Evolutionary conservation across 1,284 basidiomycete species (phyloP).

Genomic region (Ceratobasidium sp.): DNA sequence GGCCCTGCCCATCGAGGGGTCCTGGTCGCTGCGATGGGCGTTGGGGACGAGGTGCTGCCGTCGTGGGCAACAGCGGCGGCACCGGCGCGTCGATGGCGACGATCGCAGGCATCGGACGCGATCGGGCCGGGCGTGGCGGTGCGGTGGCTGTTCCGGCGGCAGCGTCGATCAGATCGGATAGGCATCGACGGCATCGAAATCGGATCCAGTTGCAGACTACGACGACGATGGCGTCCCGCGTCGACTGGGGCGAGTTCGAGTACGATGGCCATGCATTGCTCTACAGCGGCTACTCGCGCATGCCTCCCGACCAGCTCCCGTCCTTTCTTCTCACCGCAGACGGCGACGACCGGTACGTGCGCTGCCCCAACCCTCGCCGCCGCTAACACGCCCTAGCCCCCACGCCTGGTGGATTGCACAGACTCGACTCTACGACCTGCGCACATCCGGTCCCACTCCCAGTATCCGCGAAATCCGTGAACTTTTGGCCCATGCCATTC

Average conservation of each 20-base stretch:
- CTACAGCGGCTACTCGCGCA: slow-evolving; percentile 24
- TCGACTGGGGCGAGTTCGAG: slow-evolving; percentile 43
- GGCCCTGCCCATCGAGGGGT: not conserved
- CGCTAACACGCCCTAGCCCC: slow-evolving; percentile 19
- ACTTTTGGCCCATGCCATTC: slow-evolving; percentile 37
- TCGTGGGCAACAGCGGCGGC: not conserved
- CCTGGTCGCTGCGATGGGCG: not conserved
- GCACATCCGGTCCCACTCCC: slow-evolving; percentile 14
- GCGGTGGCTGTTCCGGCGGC: slow-evolving; percentile 29
- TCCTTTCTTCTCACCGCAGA: slow-evolving; percentile 39
- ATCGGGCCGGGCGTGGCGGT: slow-evolving; percentile 19
- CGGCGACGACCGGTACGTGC: slow-evolving; percentile 35
- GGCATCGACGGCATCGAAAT: slow-evolving; percentile 31
- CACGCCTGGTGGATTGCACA: slow-evolving; percentile 43
- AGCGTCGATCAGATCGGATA: slow-evolving; percentile 41
- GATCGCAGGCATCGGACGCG: slow-evolving; percentile 37
- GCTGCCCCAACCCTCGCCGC: not conserved
- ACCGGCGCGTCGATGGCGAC: not conserved
- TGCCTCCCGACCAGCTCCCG: slow-evolving; percentile 40
- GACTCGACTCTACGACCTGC: slow-evolving; percentile 36
- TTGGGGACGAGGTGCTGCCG: not conserved
- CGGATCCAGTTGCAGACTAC: slow-evolving; percentile 18
- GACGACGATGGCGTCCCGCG: slow-evolving; percentile 27
- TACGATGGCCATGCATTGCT: slow-evolving; percentile 35
- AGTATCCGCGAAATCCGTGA: slow-evolving; percentile 39